These are phyloP conservation scores for Moricandia arvensis DNA, from an alignment of 345 rosid genomes.

Conservation along the genomic window DNA sequence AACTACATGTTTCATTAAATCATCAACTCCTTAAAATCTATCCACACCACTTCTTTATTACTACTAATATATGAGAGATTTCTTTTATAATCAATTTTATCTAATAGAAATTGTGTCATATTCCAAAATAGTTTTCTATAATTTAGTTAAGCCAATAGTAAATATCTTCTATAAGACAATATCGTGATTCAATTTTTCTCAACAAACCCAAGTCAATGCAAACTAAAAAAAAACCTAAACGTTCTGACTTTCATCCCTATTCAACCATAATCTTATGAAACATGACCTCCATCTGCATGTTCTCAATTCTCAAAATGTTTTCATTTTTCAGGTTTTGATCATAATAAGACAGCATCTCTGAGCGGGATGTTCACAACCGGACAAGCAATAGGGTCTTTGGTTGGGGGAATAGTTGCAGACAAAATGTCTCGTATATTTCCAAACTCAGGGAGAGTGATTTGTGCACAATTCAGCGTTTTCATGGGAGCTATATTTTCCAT, in stretches of 20 bases:
- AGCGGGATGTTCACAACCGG: constrained; percentile 66
- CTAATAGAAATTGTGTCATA: not conserved
- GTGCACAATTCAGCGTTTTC: constrained; percentile 89
- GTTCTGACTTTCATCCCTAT: not conserved
- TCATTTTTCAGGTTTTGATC: constrained; percentile 58
- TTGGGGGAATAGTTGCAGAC: constrained; percentile 81
- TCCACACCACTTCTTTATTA: not conserved
- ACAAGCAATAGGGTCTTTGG: constrained; percentile 62
- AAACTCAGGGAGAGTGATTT: constrained; percentile 69
- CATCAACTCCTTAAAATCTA: not conserved
- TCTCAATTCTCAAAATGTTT: not conserved
- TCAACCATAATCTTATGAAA: not conserved
- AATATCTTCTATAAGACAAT: no score
- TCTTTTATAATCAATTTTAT: not conserved
- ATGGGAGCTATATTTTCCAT: constrained; percentile 84
- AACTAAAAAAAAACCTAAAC: not conserved
- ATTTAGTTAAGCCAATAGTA: not conserved
- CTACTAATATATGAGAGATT: not conserved
- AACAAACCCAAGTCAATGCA: not conserved
- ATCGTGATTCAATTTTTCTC: not conserved
- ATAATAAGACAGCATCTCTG: constrained; percentile 64
- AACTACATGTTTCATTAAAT: not conserved
- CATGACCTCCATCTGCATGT: not conserved
- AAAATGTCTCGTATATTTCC: constrained; percentile 55
- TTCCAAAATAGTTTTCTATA: not conserved